Percentiles rank a stretch among this genome's conserved stretches.
These are phyloP conservation scores for Neostapfia colusana DNA, from an alignment of 176 grass and related monocot genomes.

Conservation along the genomic window DNA sequence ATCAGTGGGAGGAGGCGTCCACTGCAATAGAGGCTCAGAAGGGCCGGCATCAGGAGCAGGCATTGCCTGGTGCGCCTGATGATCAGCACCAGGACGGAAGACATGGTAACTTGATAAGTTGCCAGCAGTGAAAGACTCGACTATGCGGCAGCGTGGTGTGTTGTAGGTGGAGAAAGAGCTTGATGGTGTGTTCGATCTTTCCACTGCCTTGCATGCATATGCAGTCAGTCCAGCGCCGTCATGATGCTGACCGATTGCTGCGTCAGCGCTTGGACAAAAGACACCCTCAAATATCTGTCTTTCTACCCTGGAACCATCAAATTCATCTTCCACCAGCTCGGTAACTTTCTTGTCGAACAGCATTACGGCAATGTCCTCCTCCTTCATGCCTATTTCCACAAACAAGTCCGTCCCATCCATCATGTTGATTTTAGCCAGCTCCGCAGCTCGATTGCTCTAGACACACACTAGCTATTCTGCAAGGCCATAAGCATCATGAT, in stretches of 20 bases:
- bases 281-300: slow-evolving; percentile 49
- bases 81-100: slow-evolving; percentile 21
- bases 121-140: slow-evolving; percentile 65
- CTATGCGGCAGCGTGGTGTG: slow-evolving; percentile 39
- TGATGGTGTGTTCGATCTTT: slow-evolving; percentile 13
- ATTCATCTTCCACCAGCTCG: slow-evolving; percentile 39
- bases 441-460: background rate
- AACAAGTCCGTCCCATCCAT: slow-evolving; percentile 53
- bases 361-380: slow-evolving; percentile 64
- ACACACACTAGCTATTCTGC: slow-evolving; percentile 7
- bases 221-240: background rate
- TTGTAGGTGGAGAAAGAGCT: slow-evolving; percentile 20
- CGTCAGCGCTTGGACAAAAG: slow-evolving; percentile 21
- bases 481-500: background rate
- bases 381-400: slow-evolving; percentile 58
- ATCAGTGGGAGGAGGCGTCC: slow-evolving; percentile 48
- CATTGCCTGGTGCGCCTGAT: slow-evolving; percentile 11
- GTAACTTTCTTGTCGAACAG: slow-evolving; percentile 57
- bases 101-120: slow-evolving; percentile 62
- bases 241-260: background rate
- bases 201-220: slow-evolving; percentile 10
- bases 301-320: slow-evolving; percentile 57
- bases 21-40: background rate
- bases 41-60: slow-evolving; percentile 5
- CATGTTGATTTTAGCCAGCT: slow-evolving; percentile 23